Percentiles rank a stretch among this genome's conserved stretches.
Evolutionary conservation across 2,329 filamentous ascomycete genomes (phyloP).

Genomic region (Colletotrichum sublineola): DNA sequence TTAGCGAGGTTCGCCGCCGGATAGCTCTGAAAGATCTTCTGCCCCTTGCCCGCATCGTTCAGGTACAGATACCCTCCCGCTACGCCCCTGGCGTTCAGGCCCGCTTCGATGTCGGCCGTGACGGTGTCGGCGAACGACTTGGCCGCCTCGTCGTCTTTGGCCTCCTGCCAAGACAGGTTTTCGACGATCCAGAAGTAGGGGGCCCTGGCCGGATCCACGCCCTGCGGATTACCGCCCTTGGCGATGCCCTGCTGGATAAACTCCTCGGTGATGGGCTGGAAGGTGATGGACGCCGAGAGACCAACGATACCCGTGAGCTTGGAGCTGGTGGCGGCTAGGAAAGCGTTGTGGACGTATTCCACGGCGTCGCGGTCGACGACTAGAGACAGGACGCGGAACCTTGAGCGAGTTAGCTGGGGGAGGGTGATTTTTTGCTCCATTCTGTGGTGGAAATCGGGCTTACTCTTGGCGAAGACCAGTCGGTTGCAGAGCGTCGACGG

Average conservation of each 20-base stretch:
- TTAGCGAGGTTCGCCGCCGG: conserved; percentile 27
- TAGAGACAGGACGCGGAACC: conserved; percentile 42
- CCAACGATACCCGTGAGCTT: conserved; percentile 26
- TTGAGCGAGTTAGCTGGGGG: conserved; percentile 2
- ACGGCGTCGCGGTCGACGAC: conserved; percentile 40
- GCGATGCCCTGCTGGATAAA: conserved; percentile 35
- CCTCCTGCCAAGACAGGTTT: conserved; percentile 40
- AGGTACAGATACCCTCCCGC: conserved; percentile 53
- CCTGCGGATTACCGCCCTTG: conserved; percentile 41
- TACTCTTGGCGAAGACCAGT: conserved; percentile 41
- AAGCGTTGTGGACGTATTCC: conserved; percentile 35
- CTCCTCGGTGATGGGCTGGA: conserved; percentile 42
- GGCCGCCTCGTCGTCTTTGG: conserved; percentile 26
- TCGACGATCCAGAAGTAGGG: conserved; percentile 44
- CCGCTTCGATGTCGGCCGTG: conserved; percentile 27
- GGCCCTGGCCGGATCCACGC: conserved; percentile 36
- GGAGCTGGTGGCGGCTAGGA: conserved; percentile 25
- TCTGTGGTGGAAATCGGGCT: background rate
- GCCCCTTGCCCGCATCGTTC: conserved; percentile 59
- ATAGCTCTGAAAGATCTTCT: conserved; percentile 42
- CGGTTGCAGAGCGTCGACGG: conserved; percentile 40
- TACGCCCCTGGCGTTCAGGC: conserved; percentile 29
- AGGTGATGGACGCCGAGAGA: conserved; percentile 40
- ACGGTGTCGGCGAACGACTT: conserved; percentile 20
- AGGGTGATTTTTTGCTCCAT: too few species aligned